phyloP scores from a whole-genome alignment of 2,329 filamentous ascomycete species.

The Juglanconis oblonga region DNA sequence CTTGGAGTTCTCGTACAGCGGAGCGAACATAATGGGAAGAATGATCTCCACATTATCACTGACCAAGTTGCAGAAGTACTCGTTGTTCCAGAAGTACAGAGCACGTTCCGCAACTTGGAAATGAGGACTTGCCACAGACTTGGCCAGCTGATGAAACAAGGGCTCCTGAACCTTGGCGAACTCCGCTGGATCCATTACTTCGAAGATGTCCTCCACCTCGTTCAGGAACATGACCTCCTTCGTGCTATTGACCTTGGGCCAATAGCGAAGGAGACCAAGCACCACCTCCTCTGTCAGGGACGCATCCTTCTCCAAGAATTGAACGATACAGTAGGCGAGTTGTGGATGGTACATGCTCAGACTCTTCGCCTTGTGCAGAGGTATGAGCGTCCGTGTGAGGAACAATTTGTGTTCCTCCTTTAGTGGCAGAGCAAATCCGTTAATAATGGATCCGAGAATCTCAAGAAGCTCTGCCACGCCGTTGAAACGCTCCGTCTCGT shows the following conservation, averaged over 20 bases:
- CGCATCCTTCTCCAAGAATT: conserved; percentile 97
- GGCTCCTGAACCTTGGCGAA: conserved; percentile 99
- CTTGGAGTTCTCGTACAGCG: conserved; percentile 97
- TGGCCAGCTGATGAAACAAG: conserved; percentile 93
- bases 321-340: conserved; percentile 96
- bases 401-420: conserved; percentile 99
- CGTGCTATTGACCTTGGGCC: conserved; percentile 99
- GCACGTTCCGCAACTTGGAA: conserved; percentile 98
- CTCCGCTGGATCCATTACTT: conserved; percentile 98
- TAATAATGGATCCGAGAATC: conserved; percentile 97
- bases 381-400: conserved; percentile 86
- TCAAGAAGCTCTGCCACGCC: conserved; percentile 95
- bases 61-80: conserved; percentile 99
- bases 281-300: conserved; percentile 97
- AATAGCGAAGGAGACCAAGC: conserved; percentile 89
- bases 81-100: conserved; percentile 99
- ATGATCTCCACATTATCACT: conserved; percentile 99
- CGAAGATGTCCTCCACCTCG: conserved; percentile 98
- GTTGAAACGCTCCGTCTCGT: conserved; percentile 98
- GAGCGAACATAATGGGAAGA: conserved; percentile 98
- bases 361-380: conserved; percentile 97
- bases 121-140: conserved; percentile 96
- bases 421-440: conserved; percentile 91
- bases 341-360: conserved; percentile 99
- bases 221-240: conserved; percentile 99